Evolutionary conservation across 176 grass and related monocot species (phyloP).

Genomic region (Tillandsia fasciculata): DNA sequence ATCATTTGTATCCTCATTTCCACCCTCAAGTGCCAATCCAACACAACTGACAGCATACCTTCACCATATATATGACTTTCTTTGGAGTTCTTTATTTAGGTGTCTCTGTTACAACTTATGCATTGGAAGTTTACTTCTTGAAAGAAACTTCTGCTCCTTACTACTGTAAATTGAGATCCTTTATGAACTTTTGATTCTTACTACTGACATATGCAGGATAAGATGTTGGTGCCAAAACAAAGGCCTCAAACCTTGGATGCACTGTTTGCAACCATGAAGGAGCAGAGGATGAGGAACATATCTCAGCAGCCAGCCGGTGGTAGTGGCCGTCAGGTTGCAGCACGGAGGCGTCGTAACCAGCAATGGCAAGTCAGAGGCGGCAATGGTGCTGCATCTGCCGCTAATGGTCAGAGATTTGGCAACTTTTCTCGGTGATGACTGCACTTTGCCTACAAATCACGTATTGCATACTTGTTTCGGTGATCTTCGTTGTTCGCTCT

Average conservation of each 20-base stretch:
- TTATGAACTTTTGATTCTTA: background rate
- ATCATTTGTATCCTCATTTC: too few relatives aligned
- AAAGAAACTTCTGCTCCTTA: background rate
- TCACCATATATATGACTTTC: too few relatives aligned
- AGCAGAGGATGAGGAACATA: conserved; percentile 15
- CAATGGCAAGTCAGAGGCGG: background rate
- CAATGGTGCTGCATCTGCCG: conserved; percentile 1
- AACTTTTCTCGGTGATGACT: conserved; percentile 2
- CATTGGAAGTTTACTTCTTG: background rate
- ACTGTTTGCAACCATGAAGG: conserved; percentile 25
- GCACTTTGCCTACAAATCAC: background rate
- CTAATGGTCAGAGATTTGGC: background rate
- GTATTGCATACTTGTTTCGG: too few relatives aligned
- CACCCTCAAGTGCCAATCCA: too few relatives aligned
- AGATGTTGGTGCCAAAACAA: conserved; percentile 1
- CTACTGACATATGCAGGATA: conserved; percentile 2
- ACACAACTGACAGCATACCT: too few relatives aligned
- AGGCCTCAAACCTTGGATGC: conserved; percentile 23
- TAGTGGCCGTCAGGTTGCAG: background rate
- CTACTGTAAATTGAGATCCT: background rate
- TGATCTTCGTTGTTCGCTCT: too few relatives aligned
- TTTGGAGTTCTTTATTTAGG: too few relatives aligned
- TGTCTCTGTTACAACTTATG: too few relatives aligned
- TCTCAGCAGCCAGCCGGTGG: conserved; percentile 5
- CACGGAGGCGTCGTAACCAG: conserved; percentile 1